Conservation (phyloP, 805 yeast genomes). For the Candida sakaeoensis region DNA sequence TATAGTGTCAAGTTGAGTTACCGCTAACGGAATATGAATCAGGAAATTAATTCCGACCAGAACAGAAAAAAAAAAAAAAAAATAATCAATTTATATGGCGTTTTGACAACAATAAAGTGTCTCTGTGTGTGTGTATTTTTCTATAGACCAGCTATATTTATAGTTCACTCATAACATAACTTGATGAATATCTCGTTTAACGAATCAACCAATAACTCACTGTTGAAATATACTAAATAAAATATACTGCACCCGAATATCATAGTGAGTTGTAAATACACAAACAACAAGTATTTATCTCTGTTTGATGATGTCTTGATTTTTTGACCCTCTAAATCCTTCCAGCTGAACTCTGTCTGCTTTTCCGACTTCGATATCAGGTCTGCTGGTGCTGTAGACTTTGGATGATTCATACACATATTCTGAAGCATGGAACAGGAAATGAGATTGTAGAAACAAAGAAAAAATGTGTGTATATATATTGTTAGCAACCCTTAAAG, state of each 20-base stretch:
- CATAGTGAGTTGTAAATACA: constrained; percentile 1
- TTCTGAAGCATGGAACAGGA: neutral
- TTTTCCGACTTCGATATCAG: neutral
- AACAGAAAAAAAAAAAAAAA: neutral
- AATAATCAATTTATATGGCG: neutral
- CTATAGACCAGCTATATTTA: constrained; percentile 4
- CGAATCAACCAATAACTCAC: neutral
- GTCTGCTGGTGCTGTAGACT: neutral
- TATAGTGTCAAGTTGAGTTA: no score
- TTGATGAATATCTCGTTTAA: constrained; percentile 7
- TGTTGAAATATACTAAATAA: constrained; percentile 1
- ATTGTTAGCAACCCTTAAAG: no score
- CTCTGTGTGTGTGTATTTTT: no score
- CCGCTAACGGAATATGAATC: neutral
- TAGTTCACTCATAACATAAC: constrained; percentile 6
- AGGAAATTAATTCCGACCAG: neutral
- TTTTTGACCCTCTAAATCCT: constrained; percentile 1
- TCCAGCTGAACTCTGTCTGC: neutral
- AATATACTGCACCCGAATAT: constrained; percentile 1
- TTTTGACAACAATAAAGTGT: neutral
- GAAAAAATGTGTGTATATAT: no score
- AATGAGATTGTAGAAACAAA: no score
- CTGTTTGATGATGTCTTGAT: neutral
- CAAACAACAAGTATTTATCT: neutral
- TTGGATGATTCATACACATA: constrained; percentile 5